Evolutionary conservation across 108 stramenopile species (phyloP), one percentile per base, ranked within the genome.

Genomic region (Fragilariopsis cylindrus): DNA sequence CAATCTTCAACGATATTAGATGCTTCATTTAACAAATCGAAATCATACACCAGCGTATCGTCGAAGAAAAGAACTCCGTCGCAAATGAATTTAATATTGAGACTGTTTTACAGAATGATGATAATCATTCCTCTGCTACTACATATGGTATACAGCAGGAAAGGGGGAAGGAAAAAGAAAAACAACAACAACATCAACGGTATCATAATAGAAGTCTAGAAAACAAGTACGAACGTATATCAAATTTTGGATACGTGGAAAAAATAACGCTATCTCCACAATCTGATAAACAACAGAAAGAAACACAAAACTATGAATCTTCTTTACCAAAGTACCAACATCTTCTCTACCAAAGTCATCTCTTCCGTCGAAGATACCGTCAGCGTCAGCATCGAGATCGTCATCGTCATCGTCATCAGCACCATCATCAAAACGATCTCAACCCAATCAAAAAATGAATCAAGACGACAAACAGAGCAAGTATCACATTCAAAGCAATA

Each of bases 231-330:
- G 66, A 68, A 47, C 66, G 66, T 18, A 52, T 68, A 7, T 68
- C 66, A n/a, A 68, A 50, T 7, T 68, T 68, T 68, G 66, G 66
- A 5, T 50, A 19, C 50, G 49, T 68, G 48, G n/a, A 68, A 68
- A 52, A 4, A 6, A 49, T 39, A 5, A 50, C 66, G 1, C 66
- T 13, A 52, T 13, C 50, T 52, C 50, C 50, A 52, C 50, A 52
- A 52, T 52, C 50, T 52, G 1, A 9, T 12, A 52, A 52, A 52
- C 50, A 9, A 52, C 50, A 52, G 13, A 52, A 52, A 52, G 50
- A 12, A 13, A 1, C 50, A 52, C 9, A 52, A 5, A 19, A 11
- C 58, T 8, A 6, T 18, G 58, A 8, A 11, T 11, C 21, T 41
- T 41, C 9, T 13, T 15, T 7, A 57, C 15, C 15, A 13, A 16